Evolutionary conservation across 106 monocot genomes (phyloP), one percentile per base, ranked within the genome.

Genomic region (Allium cepa): DNA sequence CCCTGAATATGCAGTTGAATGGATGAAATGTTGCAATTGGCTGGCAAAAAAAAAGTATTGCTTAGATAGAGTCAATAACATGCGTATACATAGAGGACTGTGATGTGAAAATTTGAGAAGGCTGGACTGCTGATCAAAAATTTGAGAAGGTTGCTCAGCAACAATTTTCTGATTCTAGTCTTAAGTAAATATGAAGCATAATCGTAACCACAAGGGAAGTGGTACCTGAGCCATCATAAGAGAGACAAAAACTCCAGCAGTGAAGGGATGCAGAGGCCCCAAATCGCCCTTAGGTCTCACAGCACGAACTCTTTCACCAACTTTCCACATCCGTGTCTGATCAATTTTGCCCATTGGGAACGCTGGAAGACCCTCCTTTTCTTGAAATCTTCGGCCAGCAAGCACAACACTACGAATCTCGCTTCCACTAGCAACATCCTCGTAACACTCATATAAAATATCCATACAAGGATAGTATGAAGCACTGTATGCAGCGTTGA

Each of bases 271-370:
- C 69, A 90, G 77, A 8, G 90, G 94, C 10, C 87, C 90, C 56
- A 94, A 78, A 46, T 90, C 90, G 56, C 78, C 85, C 56, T 72
- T 74, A 18, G 85, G 90, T 10, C 90, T 77, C 12, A 47, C 58
- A 58, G 90, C 67, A 58, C 94, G 90, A 46, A 94, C 94, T 64
- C 46, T 51, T 74, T 94, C 84, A 63, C 94, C 90, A 70, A 90
- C 94, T 71, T 87, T 90, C 94, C 90, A 94, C 94, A 94, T 90
- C 0, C 81, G 70, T 47, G 90, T 90, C 63, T 94, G 94, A 72
- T 90, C 90, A 52, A 94, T 90, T 14, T 87, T 94, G 46, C 90
- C 90, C 90, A 94, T 90, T 7, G 94, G 94, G 69, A 94, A 90
- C 67, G 90, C 87, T 22, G 94, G 90, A 3, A 94, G 73, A 2